Evolutionary conservation across 2,329 filamentous ascomycete genomes (phyloP).

Genomic region (Dactylellina haptotyla): DNA sequence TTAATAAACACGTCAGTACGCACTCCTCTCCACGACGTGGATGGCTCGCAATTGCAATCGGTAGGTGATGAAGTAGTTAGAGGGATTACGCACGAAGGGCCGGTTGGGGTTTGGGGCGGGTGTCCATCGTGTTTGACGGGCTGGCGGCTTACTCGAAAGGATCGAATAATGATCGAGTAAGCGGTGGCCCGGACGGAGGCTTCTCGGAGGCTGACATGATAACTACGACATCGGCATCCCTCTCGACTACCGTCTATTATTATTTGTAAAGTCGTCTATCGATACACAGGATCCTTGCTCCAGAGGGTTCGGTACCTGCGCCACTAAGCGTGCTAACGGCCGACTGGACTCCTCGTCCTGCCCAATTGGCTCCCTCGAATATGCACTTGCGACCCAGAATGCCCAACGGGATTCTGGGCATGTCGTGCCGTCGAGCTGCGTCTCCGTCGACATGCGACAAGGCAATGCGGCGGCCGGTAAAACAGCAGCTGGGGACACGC

Average conservation of each 20-base stretch:
- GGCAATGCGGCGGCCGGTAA: too few species aligned
- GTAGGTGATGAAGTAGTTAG: neutral
- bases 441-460: too few species aligned
- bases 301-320: constrained; percentile 32
- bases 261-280: neutral
- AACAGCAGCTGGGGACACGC: too few species aligned
- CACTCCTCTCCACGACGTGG: too few species aligned
- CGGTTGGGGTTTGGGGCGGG: neutral
- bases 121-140: neutral
- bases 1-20: neutral
- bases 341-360: neutral
- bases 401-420: too few species aligned
- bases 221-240: neutral
- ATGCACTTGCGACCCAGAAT: too few species aligned
- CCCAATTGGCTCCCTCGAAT: constrained; percentile 13
- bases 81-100: too few species aligned
- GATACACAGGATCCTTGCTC: neutral
- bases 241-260: neutral
- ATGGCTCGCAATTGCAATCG: too few species aligned
- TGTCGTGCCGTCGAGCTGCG: too few species aligned
- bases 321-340: constrained; percentile 5
- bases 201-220: neutral
- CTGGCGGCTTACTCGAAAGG: constrained; percentile 34
- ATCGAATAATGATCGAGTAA: constrained; percentile 34
- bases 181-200: neutral